These are phyloP conservation scores for Aspergillus sp. DNA, from an alignment of 2,329 filamentous ascomycete genomes.

Conservation along the genomic window DNA sequence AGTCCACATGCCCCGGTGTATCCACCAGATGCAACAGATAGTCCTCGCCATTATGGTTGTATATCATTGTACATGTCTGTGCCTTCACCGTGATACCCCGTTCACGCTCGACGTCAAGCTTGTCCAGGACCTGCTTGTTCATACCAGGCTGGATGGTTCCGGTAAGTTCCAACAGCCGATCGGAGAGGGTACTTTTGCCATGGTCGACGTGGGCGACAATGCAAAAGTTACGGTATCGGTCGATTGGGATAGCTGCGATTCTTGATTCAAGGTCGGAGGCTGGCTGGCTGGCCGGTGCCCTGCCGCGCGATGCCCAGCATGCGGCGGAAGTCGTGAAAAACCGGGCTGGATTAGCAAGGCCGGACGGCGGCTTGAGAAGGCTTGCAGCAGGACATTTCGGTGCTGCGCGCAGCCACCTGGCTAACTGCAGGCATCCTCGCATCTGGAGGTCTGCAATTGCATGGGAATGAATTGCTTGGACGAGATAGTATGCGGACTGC, in stretches of 20 bases:
- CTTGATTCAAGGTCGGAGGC: constrained; percentile 60
- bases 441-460: constrained; percentile 43
- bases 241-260: constrained; percentile 54
- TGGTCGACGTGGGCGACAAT: constrained; percentile 99
- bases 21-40: constrained; percentile 95
- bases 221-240: constrained; percentile 83
- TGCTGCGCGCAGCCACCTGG: constrained; percentile 49
- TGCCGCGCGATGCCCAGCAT: constrained; percentile 22
- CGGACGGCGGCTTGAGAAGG: constrained; percentile 32
- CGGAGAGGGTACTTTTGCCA: constrained; percentile 94
- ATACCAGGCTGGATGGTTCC: constrained; percentile 83
- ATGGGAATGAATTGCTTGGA: constrained; percentile 25
- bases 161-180: constrained; percentile 88
- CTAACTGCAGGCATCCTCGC: constrained; percentile 51
- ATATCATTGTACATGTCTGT: constrained; percentile 97
- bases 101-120: constrained; percentile 93
- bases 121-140: constrained; percentile 96
- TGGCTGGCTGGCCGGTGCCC: constrained; percentile 25
- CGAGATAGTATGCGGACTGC: not conserved
- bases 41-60: constrained; percentile 80
- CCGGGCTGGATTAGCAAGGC: constrained; percentile 27
- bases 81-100: constrained; percentile 98
- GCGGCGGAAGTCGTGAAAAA: constrained; percentile 35
- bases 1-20: constrained; percentile 96
- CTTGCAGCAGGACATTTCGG: constrained; percentile 34